These are phyloP conservation scores for Geotrichum macrosporum DNA, from an alignment of 1,139 yeast species.

Conservation along the genomic window DNA sequence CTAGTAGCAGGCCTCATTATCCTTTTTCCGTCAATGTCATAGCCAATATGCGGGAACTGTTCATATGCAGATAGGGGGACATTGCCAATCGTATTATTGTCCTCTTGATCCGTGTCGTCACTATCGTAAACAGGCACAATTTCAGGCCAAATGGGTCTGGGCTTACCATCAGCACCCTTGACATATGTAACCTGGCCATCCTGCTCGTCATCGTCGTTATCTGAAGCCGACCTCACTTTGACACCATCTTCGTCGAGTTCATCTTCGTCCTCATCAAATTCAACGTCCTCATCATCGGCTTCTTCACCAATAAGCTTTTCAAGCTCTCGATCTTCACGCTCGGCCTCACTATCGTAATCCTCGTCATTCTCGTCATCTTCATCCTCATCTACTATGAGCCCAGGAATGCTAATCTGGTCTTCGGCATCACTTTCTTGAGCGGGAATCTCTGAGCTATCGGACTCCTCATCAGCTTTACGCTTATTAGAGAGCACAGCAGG, in stretches of 20 bases:
- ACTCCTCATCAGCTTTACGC: constrained; percentile 9
- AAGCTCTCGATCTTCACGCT: constrained; percentile 28
- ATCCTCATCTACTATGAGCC: constrained; percentile 15
- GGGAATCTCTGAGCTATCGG: constrained; percentile 4
- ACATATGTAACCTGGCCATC: constrained; percentile 28
- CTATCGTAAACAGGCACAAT: constrained; percentile 89
- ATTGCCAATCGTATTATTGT: constrained; percentile 85
- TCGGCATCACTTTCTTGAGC: constrained; percentile 10
- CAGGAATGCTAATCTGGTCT: constrained; percentile 5
- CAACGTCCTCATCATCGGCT: constrained; percentile 27
- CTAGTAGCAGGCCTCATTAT: constrained; percentile 99
- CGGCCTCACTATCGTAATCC: constrained; percentile 27
- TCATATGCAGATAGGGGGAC: constrained; percentile 91
- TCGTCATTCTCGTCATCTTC: constrained; percentile 19
- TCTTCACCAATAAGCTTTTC: constrained; percentile 29
- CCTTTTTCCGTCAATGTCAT: constrained; percentile 93
- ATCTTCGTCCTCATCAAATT: constrained; percentile 17
- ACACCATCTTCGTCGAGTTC: constrained; percentile 27
- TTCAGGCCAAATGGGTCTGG: constrained; percentile 75
- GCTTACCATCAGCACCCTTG: constrained; percentile 68
- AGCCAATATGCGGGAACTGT: constrained; percentile 95
- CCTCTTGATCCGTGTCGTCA: constrained; percentile 87
- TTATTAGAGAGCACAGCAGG: background rate
- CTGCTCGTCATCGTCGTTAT: constrained; percentile 7
- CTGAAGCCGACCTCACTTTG: constrained; percentile 21